Base-by-base conservation (phyloP, 306 rosid genomes). In the Glycyrrhiza uralensis region DNA sequence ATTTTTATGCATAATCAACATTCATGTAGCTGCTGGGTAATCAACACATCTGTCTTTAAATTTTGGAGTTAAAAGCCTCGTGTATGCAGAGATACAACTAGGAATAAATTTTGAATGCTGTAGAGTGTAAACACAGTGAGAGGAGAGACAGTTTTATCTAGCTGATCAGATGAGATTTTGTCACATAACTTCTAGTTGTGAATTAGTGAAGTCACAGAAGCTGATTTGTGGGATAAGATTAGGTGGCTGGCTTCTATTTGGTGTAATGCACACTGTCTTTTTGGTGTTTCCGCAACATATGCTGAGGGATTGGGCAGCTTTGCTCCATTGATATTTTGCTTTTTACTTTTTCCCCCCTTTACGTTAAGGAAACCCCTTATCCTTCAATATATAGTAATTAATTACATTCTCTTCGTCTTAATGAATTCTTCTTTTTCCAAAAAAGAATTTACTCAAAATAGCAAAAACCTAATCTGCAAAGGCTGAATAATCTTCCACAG, bases 181-280 rank as follows among this genome's bases (percentile, higher is more conserved):
- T 69, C 50, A 60, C 11, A 38, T 49, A 66, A 14, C 69, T 69
- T 80, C 60, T 74, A 15, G 50, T 47, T 58, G 75, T 38, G 74
- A 41, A 64, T 60, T 14, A 24, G 24, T 55, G 11, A 56, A 61
- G 51, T 72, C n/a, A 24, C 36, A 33, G 41, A 1, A 13, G 60
- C 69, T 57, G 32, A 71, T 10, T 58, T 58, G 59, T 65, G 47
- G 77, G 46, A 59, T 28, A 57, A 42, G 26, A 39, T 71, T 44
- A 70, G 62, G 30, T 19, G 23, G 47, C 28, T 39, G 29, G 33
- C 35, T 70, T 68, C 23, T 50, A 49, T 20, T 35, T 29, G 63
- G 20, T 20, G 44, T 51, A 22, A 45, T 8, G 42, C 71, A 24
- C 29, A 22, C 17, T 58, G 49, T 50, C 14, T 54, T 49, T 74